Base-by-base conservation (phyloP, 257 asterid species). In the Ilex aquifolium region DNA sequence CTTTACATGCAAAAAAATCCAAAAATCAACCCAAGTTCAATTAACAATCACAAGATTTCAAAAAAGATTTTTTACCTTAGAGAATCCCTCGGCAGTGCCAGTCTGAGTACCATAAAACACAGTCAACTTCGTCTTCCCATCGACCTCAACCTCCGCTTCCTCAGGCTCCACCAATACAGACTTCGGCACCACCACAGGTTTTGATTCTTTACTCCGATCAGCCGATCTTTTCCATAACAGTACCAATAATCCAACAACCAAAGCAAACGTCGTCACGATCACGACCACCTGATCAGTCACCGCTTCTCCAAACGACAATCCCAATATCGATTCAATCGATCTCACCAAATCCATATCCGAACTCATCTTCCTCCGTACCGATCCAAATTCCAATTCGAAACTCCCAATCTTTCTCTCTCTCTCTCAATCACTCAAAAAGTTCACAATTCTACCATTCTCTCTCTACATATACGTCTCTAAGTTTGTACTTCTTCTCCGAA, bases 31-130 rank as follows among this genome's bases (percentile, higher is more conserved):
- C 52, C 52, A 46, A 46, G n/a, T 11, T 46, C 52, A 11, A 46
- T 11, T 3, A 4, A 8, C 5, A 36, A 36, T 36, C 42, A 36
- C 8, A 4, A 36, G 8, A 36, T 36, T 36, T 10, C 52, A 46
- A 46, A 73, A 71, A 68, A 55, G 64, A 32, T 49, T 48, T 21
- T 51, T 44, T 68, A 87, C 95, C 95, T 87, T 87, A 44, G 92
- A 90, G 59, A 87, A 87, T 14, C 95, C 90, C 78, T 87, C 92
- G 46, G 92, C 95, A 21, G 95, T 87, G 40, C 95, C 95, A 50
- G 92, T 87, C 76, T 87, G 92, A n/a, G 95, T 87, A 16, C 95
- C 95, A 29, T 78, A 87, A 59, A 84, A 82, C 50, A 87, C 81
- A 21, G 85, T 69, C 66, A 87, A 72, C 78, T 77, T 82, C 60